Evolutionary conservation across 73 alveolate genomes (phyloP), one percentile per base, ranked within the genome.

Genomic region (Paramecium sonneborni): DNA sequence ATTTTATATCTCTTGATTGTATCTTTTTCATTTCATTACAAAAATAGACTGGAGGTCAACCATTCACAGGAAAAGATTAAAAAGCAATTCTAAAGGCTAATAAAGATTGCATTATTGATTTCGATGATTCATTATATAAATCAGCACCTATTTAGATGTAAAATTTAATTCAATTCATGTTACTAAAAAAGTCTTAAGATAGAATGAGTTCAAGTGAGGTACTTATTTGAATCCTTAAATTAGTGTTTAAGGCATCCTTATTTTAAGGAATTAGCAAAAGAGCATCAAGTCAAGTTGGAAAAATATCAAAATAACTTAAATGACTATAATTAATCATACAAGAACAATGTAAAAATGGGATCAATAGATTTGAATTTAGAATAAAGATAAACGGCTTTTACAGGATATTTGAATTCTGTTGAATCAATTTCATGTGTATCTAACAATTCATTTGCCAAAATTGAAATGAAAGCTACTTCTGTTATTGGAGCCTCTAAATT

Each of bases 51-150:
- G 93, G 93, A 21, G 62, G 85, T 4, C 30, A 67, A 35, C 93
- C 93, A 43, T 86, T 86, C 24, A 35, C 79, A 20, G 93, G 93
- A 82, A 76, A 86, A n/a, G 86, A 86, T 62, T 32, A 67, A 35
- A 44, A 70, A 38, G 88, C 79, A 1, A 69, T 86, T 28, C 88
- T 86, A 12, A 67, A 57, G 20, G 26, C 79, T 2, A 86, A 86
- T 69, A 86, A 69, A 85, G 92, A 86, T 26, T 86, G 93, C 21
- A 24, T 43, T 3, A 35, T 86, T n/a, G 79, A 67, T 41, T 86
- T 76, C 18, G 38, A 38, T 6, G 93, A 86, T 76, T 38, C 62
- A 11, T 57, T 76, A 15, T 76, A 34, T 76, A 76, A 76, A 38
- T 20, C 38, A 3, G 44, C 70, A 34, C 69, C 88, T 0, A 37